Evolutionary conservation across 495 filamentous ascomycete species (phyloP), one percentile per base, ranked within the genome.

Genomic region (Cudoniella acicularis): DNA sequence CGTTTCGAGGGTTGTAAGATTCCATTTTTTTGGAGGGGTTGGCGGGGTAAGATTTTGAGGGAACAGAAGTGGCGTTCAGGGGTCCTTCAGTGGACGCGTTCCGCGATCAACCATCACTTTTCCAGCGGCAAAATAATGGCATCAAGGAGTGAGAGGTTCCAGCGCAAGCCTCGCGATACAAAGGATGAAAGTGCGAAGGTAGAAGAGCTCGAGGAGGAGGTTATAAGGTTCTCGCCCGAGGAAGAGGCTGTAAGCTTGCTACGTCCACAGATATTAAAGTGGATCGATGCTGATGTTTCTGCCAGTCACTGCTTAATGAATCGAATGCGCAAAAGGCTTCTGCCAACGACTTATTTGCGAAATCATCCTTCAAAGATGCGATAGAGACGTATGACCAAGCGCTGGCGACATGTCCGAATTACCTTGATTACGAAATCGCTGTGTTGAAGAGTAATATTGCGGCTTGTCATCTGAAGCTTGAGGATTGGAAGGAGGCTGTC

Each of bases 351-450:
- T 77, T 91, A 22, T 98, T 96, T 71, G 74, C 78, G 1, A 80
- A 80, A 11, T 81, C 81, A 18, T 83, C 82, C 55, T 96, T 89
- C 74, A 83, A 87, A 63, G 85, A 88, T 64, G 94, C 94, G n/a
- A 89, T 97, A 64, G 85, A 87, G 69, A 86, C 82, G 66, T 98
- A 98, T 75, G 88, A 92, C 65, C 83, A 89, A 57, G 94, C 94
- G 21, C 77, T 96, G 1, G 79, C 86, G 26, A 79, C 85, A 18
- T 94, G 89, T 59, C 94, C 94, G 1, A 88, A 83, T 62, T 96
- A 96, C 68, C 83, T 97, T 30, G 88, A 94, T 61, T 94, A 89
- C 75, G 91, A 96, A 67, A 77, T 93, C 64, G 91, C 94, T 20
- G 89, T 96, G 10, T 78, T 97, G 11, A 85, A 84, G 27, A 88